Evolutionary conservation across 2,329 filamentous ascomycete species (phyloP).

Genomic region (Epichloe glyceriae): DNA sequence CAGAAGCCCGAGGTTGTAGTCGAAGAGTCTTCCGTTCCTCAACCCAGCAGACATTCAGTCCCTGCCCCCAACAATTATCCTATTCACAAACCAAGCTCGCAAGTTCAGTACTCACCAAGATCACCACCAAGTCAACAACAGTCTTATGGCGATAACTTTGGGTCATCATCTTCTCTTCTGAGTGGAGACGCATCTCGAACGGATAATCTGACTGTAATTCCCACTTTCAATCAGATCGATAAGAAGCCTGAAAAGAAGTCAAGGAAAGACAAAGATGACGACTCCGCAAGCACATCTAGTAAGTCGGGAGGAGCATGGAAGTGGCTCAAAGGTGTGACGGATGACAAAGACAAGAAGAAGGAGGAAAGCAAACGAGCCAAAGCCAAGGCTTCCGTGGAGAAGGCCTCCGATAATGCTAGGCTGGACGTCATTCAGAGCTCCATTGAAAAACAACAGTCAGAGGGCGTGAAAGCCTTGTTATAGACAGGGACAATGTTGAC

Average conservation of each 20-base stretch:
- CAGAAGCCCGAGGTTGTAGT: conserved; percentile 13
- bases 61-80: neutral
- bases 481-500: conserved; percentile 66
- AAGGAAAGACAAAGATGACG: conserved; percentile 58
- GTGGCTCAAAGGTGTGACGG: conserved; percentile 69
- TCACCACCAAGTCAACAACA: conserved; percentile 7
- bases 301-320: conserved; percentile 61
- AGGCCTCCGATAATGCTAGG: conserved; percentile 63
- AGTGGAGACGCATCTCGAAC: conserved; percentile 55
- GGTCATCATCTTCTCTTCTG: conserved; percentile 47
- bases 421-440: conserved; percentile 80
- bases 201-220: conserved; percentile 68
- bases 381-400: conserved; percentile 41
- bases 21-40: conserved; percentile 27
- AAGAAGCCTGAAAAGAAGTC: conserved; percentile 62
- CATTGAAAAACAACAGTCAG: conserved; percentile 54
- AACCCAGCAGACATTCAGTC: conserved; percentile 4
- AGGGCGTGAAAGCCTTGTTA: conserved; percentile 68
- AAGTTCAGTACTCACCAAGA: conserved; percentile 7
- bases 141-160: conserved; percentile 16
- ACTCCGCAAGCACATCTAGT: conserved; percentile 44
- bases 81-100: conserved; percentile 1
- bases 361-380: conserved; percentile 57
- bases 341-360: conserved; percentile 49
- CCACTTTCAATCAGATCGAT: conserved; percentile 56